Evolutionary conservation across 768 basidiomycete genomes (phyloP).

Genomic region (Kwoniella pini): DNA sequence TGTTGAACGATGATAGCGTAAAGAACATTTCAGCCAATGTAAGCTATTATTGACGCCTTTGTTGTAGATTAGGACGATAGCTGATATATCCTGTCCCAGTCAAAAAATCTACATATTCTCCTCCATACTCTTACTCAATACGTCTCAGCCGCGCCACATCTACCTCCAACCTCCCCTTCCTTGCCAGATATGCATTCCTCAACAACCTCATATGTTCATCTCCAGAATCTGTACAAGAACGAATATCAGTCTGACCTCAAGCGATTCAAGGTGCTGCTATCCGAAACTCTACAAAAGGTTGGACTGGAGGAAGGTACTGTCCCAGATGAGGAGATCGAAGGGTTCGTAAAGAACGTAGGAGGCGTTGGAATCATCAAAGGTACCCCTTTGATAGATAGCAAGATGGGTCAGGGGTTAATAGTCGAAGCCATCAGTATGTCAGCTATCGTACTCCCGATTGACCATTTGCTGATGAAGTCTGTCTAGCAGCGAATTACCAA

Average conservation of each 20-base stretch:
- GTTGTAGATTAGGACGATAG: background rate
- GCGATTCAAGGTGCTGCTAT: slow-evolving; percentile 36
- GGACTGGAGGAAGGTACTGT: slow-evolving; percentile 47
- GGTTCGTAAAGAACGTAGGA: slow-evolving; percentile 56
- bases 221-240: slow-evolving; percentile 81
- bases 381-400: slow-evolving; percentile 44
- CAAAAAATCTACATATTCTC: slow-evolving; percentile 76
- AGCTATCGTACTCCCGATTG: background rate
- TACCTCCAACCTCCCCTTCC: slow-evolving; percentile 78
- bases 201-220: slow-evolving; percentile 74
- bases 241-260: slow-evolving; percentile 60
- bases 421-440: slow-evolving; percentile 49
- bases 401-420: slow-evolving; percentile 28
- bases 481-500: background rate
- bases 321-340: slow-evolving; percentile 50
- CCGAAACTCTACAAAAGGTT: slow-evolving; percentile 30
- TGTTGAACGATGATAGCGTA: slow-evolving; percentile 68
- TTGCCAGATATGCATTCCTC: slow-evolving; percentile 96
- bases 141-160: slow-evolving; percentile 59
- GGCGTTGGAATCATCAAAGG: slow-evolving; percentile 54
- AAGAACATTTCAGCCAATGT: slow-evolving; percentile 57
- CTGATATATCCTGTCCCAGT: slow-evolving; percentile 38
- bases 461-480: background rate
- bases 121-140: slow-evolving; percentile 72
- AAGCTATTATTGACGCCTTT: slow-evolving; percentile 14